A percentile compares a stretch with the other conserved stretches of the same genome.
Evolutionary conservation across 2,329 filamentous ascomycete species (phyloP).

Genomic region (Botrytis cinerea): DNA sequence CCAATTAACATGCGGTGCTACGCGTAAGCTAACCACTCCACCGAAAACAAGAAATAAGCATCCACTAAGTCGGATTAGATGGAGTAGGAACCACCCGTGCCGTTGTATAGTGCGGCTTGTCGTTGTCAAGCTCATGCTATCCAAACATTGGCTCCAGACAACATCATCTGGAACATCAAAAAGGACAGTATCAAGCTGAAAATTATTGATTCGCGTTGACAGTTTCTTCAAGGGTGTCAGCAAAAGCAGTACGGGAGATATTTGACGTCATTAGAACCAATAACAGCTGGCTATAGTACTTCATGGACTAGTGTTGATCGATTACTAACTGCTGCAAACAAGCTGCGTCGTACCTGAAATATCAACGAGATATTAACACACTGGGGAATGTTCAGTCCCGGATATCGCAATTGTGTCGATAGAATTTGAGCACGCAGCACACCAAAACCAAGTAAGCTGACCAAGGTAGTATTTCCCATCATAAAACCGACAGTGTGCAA

Average conservation of each 20-base stretch:
- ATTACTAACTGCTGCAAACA: not conserved
- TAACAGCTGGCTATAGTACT: not conserved
- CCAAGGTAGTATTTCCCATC: conserved; percentile 8
- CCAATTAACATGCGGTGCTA: conserved; percentile 5
- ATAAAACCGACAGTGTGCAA: conserved; percentile 11
- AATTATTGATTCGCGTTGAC: conserved; percentile 1
- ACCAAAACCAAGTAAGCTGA: not conserved
- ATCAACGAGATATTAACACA: not conserved
- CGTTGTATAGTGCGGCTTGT: not conserved
- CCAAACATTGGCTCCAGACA: conserved; percentile 1
- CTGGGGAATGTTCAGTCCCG: too few species aligned
- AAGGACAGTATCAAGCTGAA: not conserved
- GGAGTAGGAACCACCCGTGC: conserved; percentile 17
- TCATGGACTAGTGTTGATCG: not conserved
- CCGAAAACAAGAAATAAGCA: conserved; percentile 9
- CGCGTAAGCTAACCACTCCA: conserved; percentile 10
- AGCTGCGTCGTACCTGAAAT: not conserved
- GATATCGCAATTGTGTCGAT: not conserved
- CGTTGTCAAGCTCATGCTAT: conserved; percentile 15
- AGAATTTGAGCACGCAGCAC: not conserved
- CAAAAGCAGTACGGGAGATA: not conserved
- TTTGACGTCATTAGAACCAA: conserved; percentile 19
- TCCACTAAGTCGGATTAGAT: not conserved
- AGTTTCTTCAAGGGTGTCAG: not conserved
- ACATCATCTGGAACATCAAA: conserved; percentile 17